phyloP scores from a whole-genome alignment of 2,329 filamentous ascomycete species.

The Daldinia sp. region DNA sequence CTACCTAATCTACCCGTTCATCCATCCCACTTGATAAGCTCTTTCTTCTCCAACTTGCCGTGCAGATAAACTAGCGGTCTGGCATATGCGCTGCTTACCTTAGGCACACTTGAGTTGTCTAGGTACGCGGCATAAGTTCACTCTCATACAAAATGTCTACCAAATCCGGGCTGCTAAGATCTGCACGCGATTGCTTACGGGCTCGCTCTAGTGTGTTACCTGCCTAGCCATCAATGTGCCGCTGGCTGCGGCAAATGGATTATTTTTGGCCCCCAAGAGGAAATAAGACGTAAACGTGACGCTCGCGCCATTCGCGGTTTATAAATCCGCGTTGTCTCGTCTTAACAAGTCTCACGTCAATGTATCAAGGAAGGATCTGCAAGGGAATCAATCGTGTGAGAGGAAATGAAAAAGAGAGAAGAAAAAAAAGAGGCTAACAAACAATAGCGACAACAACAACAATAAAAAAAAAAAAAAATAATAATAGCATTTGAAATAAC shows the following conservation, averaged over 20 bases:
- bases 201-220: slow-evolving; percentile 12
- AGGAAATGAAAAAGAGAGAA: background rate
- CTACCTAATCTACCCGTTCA: slow-evolving; percentile 11
- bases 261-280: slow-evolving; percentile 32
- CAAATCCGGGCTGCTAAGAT: slow-evolving; percentile 30
- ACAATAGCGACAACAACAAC: background rate
- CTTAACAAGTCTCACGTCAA: slow-evolving; percentile 9
- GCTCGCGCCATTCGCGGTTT: slow-evolving; percentile 23
- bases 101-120: background rate
- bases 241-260: slow-evolving; percentile 26
- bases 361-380: slow-evolving; percentile 17
- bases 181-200: slow-evolving; percentile 37
- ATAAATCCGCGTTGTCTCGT: slow-evolving; percentile 21
- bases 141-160: slow-evolving; percentile 17
- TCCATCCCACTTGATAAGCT: slow-evolving; percentile 20
- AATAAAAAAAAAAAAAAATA: slow-evolving; percentile 1
- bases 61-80: slow-evolving; percentile 42
- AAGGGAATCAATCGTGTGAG: background rate
- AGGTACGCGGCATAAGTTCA: background rate
- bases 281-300: slow-evolving; percentile 32
- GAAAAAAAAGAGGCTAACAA: background rate
- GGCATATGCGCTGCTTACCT: slow-evolving; percentile 30
- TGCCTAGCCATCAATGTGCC: slow-evolving; percentile 9
- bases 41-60: slow-evolving; percentile 31
- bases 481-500: slow-evolving; percentile 5